These are phyloP conservation scores for Sanghuangporus sanghuang DNA, from an alignment of 1,284 basidiomycete genomes.

Conservation along the genomic window DNA sequence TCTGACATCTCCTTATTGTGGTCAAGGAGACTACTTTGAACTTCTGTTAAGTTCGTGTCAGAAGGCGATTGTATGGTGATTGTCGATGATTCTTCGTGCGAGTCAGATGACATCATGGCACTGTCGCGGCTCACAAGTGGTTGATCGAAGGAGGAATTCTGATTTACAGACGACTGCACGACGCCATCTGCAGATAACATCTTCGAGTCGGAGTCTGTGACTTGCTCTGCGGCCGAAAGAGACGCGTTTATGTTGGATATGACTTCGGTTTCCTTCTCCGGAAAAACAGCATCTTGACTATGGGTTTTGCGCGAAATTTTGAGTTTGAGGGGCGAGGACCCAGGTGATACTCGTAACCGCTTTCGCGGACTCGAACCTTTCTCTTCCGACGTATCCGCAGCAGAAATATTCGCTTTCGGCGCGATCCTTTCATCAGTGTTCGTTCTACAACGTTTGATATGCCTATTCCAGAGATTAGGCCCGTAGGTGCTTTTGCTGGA, in stretches of 20 bases:
- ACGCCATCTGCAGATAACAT: no score
- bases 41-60: neutral
- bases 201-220: neutral
- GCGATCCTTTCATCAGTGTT: neutral
- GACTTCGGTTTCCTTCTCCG: neutral
- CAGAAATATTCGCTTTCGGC: neutral
- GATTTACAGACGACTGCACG: neutral
- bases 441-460: conserved; percentile 44
- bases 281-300: neutral
- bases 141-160: neutral
- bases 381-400: neutral
- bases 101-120: neutral
- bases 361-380: neutral
- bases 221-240: neutral
- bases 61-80: neutral
- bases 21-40: neutral
- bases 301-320: neutral
- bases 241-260: neutral
- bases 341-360: neutral
- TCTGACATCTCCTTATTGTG: neutral
- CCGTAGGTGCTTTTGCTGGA: conserved; percentile 62
- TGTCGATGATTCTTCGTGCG: neutral
- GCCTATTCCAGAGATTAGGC: conserved; percentile 59
- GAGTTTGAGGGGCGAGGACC: neutral
- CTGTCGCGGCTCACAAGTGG: neutral